Percentiles rank a stretch among this genome's conserved stretches.
Evolutionary conservation across 192 early-diverging fungal genomes (phyloP).

Genomic region (Irineochytrium annulatum): DNA sequence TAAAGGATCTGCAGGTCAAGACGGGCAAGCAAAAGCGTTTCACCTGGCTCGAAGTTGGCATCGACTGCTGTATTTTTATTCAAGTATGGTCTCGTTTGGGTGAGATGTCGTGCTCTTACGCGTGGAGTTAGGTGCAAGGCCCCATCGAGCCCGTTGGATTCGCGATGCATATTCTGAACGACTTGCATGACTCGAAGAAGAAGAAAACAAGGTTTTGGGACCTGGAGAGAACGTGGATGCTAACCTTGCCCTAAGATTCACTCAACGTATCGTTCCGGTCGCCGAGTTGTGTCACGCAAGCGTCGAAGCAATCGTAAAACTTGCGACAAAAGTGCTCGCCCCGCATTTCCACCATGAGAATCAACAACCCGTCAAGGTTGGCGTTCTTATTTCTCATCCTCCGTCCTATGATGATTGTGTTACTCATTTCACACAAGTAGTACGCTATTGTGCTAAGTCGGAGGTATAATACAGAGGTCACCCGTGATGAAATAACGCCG

Average conservation of each 20-base stretch:
- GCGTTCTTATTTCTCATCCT: neutral
- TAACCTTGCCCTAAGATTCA: conserved; percentile 9
- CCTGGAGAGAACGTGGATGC: neutral
- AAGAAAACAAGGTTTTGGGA: conserved; percentile 27
- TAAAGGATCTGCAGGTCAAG: conserved; percentile 12
- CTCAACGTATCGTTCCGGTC: conserved; percentile 19
- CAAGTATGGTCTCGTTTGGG: conserved; percentile 14
- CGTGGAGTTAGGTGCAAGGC: conserved; percentile 1
- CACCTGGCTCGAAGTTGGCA: conserved; percentile 31
- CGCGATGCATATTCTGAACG: conserved; percentile 22
- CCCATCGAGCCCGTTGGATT: conserved; percentile 33
- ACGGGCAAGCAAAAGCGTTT: conserved; percentile 18
- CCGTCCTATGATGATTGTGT: neutral
- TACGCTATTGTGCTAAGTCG: conserved; percentile 33
- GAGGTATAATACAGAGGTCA: conserved; percentile 27
- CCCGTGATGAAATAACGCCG: conserved; percentile 33
- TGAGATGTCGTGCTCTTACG: neutral
- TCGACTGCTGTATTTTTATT: conserved; percentile 41
- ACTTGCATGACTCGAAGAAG: conserved; percentile 26
- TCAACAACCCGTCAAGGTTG: conserved; percentile 5
- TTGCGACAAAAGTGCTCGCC: conserved; percentile 19
- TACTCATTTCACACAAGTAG: conserved; percentile 11
- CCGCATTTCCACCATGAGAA: conserved; percentile 20
- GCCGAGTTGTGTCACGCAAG: conserved; percentile 22
- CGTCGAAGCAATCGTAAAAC: conserved; percentile 21